Conservation (phyloP, 2,329 filamentous ascomycete genomes). For the Cercospora nicotianae region DNA sequence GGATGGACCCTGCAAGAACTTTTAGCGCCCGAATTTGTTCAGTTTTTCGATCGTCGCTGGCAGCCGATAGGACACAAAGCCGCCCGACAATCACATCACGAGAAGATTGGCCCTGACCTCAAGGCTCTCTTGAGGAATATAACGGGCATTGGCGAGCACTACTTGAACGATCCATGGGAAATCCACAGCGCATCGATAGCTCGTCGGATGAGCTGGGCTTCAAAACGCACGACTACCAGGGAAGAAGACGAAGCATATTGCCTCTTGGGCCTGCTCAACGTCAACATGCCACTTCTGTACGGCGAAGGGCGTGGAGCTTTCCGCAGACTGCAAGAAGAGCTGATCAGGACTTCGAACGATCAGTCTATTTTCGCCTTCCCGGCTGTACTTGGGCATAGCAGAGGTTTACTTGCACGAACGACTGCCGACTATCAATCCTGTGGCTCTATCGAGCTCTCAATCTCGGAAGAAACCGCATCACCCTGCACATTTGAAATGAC, state of each 20-base stretch:
- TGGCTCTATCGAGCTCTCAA: no score
- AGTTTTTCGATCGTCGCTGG: neutral
- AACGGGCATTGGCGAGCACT: neutral
- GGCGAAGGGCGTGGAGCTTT: neutral
- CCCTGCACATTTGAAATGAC: no score
- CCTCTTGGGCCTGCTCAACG: neutral
- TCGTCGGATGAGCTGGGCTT: neutral
- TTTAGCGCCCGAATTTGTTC: neutral
- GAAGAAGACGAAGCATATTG: slow-evolving; percentile 3
- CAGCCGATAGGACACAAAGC: no score
- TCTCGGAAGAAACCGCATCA: no score
- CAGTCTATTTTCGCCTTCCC: neutral
- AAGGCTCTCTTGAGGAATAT: no score
- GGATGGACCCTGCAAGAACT: slow-evolving; percentile 4
- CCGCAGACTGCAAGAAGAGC: neutral
- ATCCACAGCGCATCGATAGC: neutral
- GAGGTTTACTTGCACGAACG: no score
- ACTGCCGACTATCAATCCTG: no score
- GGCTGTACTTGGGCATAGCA: no score
- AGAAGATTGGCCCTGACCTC: no score
- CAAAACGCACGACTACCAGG: neutral
- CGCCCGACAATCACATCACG: no score
- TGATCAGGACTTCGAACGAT: neutral
- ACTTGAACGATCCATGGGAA: neutral
- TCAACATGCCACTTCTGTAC: slow-evolving; percentile 9